Conservation (phyloP, 108 stramenopile species). For the Epithemia pelagica region DNA sequence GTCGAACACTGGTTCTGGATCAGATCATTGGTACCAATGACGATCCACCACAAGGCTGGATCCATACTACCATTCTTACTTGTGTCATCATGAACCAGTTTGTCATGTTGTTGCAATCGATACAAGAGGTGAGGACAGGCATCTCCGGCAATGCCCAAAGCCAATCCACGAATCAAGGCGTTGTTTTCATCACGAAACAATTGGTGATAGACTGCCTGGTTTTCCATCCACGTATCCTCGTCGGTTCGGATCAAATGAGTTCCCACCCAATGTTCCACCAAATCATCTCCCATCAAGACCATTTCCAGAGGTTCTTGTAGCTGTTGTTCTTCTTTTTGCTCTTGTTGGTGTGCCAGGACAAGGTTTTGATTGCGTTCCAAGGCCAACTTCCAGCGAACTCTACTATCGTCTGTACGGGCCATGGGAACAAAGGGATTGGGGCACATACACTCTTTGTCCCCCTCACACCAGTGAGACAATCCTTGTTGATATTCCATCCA, state of each 20-base stretch:
- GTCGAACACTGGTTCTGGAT: constrained; percentile 1
- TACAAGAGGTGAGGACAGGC: constrained; percentile 14
- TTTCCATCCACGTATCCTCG: not conserved
- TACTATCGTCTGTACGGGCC: too few species aligned
- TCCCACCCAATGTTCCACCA: constrained; percentile 47
- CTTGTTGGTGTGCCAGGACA: too few species aligned
- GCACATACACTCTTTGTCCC: not conserved
- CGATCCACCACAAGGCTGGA: not conserved
- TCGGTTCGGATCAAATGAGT: constrained; percentile 21
- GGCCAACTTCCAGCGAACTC: not conserved
- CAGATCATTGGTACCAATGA: constrained; percentile 15
- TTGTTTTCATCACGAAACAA: constrained; percentile 1
- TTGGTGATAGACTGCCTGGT: constrained; percentile 1
- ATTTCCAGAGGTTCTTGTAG: constrained; percentile 3
- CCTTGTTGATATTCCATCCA: not conserved
- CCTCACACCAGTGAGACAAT: not conserved
- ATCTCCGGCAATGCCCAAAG: constrained; percentile 29
- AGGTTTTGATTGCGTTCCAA: not conserved
- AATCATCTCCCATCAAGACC: constrained; percentile 39
- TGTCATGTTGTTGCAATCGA: constrained; percentile 48
- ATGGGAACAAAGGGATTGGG: too few species aligned
- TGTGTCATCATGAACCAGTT: too few species aligned
- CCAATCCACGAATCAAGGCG: constrained; percentile 8
- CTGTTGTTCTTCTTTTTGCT: not conserved
- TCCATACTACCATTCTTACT: not conserved